Evolutionary conservation across 2,329 filamentous ascomycete species (phyloP), one percentile per base, ranked within the genome.

Genomic region (Colletotrichum sp.): DNA sequence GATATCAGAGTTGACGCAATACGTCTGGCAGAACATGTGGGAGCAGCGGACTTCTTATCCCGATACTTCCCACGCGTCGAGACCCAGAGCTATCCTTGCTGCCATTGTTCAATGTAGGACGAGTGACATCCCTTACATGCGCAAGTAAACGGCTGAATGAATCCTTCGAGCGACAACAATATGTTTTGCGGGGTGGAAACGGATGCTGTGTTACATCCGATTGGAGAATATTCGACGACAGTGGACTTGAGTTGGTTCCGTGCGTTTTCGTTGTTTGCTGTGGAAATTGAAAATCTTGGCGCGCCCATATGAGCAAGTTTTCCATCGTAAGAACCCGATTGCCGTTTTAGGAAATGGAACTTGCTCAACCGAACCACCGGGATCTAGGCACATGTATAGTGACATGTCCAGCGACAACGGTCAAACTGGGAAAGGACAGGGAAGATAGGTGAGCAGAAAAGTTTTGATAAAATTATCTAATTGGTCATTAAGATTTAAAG

Each of bases 291-390:
- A 1, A 22, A 5, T 32, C 73, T 75, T 72, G 73, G 73, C 70
- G 73, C 70, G 73, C 69, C 57, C 63, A 32, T 73, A 68, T 75
- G 73, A 75, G 73, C 68, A 70, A 26, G 68, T 70, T 70, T 70
- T 34, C 22, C 2, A 22, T 24, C 57, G 26, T 5, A 1, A 52
- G 59, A 63, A 9, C 57, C 59, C 16, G 15, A 73, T 73, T 75
- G 36, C 64, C 64, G 3, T 6, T 36, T 55, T 64, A 36, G 70
- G 70, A 65, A 63, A 63, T 55, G 57, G 68, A 73, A 68, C 57
- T 66, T 75, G 73, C 73, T 75, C 70, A 73, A 63, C 64, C 39
- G 64, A 16, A 16, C 30, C 36, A 10, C 34, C 55, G 32, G 64
- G 16, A 34, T 36, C 64, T 13, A 30, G 32, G 55, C 22, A 8